These are phyloP conservation scores for Hydrangea macrophylla DNA, from an alignment of 148 eudicot species.

Conservation along the genomic window DNA sequence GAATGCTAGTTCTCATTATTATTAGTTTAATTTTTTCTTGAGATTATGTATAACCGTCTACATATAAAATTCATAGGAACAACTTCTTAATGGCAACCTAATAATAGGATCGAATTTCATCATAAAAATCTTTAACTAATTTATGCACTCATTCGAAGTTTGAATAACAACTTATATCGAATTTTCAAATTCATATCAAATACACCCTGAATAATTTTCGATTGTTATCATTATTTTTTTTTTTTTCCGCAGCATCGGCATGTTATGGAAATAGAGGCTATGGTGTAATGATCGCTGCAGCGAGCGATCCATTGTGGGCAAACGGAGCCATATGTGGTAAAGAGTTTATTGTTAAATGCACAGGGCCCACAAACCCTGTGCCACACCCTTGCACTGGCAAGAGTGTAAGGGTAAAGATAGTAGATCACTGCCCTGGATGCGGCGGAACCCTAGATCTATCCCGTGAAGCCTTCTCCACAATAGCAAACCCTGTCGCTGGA, in stretches of 20 bases:
- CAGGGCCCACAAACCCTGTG: constrained; percentile 37
- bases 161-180: no score
- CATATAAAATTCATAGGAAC: no score
- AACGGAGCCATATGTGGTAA: constrained; percentile 46
- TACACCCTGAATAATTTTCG: no score
- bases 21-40: no score
- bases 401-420: constrained; percentile 32
- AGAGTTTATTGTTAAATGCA: constrained; percentile 33
- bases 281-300: constrained; percentile 49
- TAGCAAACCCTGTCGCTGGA: constrained; percentile 43
- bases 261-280: constrained; percentile 17
- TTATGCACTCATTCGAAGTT: no score
- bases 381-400: constrained; percentile 45
- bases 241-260: constrained; percentile 19
- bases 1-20: no score
- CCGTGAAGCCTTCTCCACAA: constrained; percentile 22
- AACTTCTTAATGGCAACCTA: background rate
- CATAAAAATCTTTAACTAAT: no score
- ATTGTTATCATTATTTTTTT: no score
- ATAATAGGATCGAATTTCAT: no score
- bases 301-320: constrained; percentile 37
- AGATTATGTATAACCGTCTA: no score
- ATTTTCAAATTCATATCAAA: no score
- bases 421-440: constrained; percentile 45
- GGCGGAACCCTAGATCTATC: constrained; percentile 36